Evolutionary conservation across 495 filamentous ascomycete genomes (phyloP).

Genomic region (Aspergillus kassunensis): DNA sequence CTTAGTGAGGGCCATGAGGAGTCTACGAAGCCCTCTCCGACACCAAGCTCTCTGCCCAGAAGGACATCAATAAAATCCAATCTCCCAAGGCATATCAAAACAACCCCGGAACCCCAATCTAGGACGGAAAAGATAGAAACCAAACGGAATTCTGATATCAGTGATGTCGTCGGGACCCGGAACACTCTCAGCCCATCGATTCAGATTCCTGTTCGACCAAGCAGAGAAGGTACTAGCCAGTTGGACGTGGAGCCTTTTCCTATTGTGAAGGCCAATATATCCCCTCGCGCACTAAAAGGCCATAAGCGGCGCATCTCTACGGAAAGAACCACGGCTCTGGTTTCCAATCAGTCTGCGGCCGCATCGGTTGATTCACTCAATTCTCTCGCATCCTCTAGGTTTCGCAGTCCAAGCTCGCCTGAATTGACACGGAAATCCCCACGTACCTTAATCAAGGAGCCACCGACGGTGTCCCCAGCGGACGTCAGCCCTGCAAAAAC

Average conservation of each 20-base stretch:
- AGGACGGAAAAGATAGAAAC: neutral
- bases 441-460: slow-evolving; percentile 25
- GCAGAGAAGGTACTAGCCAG: slow-evolving; percentile 72
- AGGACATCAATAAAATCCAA: slow-evolving; percentile 58
- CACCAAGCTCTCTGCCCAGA: slow-evolving; percentile 59
- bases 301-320: slow-evolving; percentile 42
- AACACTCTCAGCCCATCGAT: neutral
- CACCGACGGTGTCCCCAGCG: slow-evolving; percentile 15
- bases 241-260: slow-evolving; percentile 60
- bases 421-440: slow-evolving; percentile 29
- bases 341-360: slow-evolving; percentile 24
- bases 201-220: slow-evolving; percentile 59
- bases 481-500: slow-evolving; percentile 26
- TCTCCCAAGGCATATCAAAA: slow-evolving; percentile 15
- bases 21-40: slow-evolving; percentile 27
- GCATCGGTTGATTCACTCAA: slow-evolving; percentile 39
- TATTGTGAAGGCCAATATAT: slow-evolving; percentile 74
- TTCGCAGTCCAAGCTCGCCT: slow-evolving; percentile 38
- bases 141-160: neutral
- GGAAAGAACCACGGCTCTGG: slow-evolving; percentile 24
- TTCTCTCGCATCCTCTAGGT: slow-evolving; percentile 33
- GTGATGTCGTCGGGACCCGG: neutral
- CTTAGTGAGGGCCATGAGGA: slow-evolving; percentile 13
- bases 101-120: slow-evolving; percentile 11
- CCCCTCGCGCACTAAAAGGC: slow-evolving; percentile 35